Evolutionary conservation across 768 basidiomycete species (phyloP), one percentile per base, ranked within the genome.

Genomic region (Lactarius vividus): DNA sequence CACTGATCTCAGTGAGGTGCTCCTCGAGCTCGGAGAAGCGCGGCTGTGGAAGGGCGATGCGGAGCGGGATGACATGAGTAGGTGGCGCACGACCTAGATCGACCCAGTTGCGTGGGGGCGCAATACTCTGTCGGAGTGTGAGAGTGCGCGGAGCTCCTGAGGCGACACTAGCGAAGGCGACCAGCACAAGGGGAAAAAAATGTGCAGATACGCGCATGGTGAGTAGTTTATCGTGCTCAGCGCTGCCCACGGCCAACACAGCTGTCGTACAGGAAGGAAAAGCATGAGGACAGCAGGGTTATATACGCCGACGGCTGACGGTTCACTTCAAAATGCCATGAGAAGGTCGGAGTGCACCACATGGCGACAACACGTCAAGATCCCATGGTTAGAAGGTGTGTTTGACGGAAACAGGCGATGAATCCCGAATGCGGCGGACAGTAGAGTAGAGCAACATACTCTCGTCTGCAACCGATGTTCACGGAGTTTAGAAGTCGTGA

Each of bases 51-150:
- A 37, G 35, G 2, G 67, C 74, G 31, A 75, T 66, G 63, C 82
- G 85, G 68, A 89, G 81, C 44, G 78, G 75, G 42, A 89, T 79
- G 29, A 73, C 72, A 70, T 84, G 80, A 67, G 82, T 76, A 1
- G 80, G 63, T 10, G 81, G 76, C 23, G 86, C 80, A 40, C 76
- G 72, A 39, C 78, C 76, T 2, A 80, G 74, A 57, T 73, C 73
- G 26, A 73, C 62, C 87, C 86, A 88, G 10, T 80, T 82, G 33
- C 61, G 77, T 63, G 87, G 87, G 33, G 77, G 72, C 9, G 69
- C 10, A 56, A 84, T 75, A 52, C 70, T 77, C 67, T 85, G 83
- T 73, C 85, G 85, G 68, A 83, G 72, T 63, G 71, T 76, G 57
- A 71, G 58, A 0, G 72, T 55, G 26, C 4, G 28, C 4, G 29